Base-by-base conservation (phyloP, 2,329 filamentous ascomycete species). In the Delphinella strobiligena region DNA sequence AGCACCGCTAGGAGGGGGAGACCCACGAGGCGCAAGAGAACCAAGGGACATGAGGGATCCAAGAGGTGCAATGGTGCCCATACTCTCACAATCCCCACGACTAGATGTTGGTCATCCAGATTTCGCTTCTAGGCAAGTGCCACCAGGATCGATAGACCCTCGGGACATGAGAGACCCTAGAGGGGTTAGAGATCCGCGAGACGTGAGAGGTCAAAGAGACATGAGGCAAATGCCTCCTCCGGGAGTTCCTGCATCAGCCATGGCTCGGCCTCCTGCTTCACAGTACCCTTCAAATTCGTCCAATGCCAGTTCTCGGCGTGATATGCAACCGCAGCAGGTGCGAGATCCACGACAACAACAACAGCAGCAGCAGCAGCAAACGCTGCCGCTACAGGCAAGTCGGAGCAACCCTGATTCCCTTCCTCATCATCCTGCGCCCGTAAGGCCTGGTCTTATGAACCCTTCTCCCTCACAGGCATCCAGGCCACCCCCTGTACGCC, bases 341-440 rank as follows among this genome's bases (percentile, higher is more conserved):
- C 22, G 19, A 18, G 39, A 18, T 37, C 39, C 16, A 34, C 34
- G 15, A 19, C 39, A 27, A 34, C 36, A 4, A 33, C 34, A 10
- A 19, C 18, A 11, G 15, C 39, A 27, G 39, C 33, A 33, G 34
- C 39, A 27, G 22, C 22, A 45, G 33, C 7, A 37, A 32, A 17
- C 39, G 24, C 17, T 24, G 19, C 29, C 37, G 19, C 3, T 46
- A 47, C 7, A 43, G 42, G 52, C 22, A 56, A 56, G 41, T 18
- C 41, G 16, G 19, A 60, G 55, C 40, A 71, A 72, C 35, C 69
- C 72, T 2, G 73, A 76, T 54, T 61, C 69, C 7, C 61, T 75
- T 11, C 71, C 72, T 19, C 60, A 67, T 34, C 73, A 76, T 47
- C 74, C 73, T 18, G 59, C 55, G 9, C 73, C 74, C 7, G 67